These are phyloP conservation scores for Anastatica hierochuntica DNA, from an alignment of 345 rosid species.

Conservation along the genomic window DNA sequence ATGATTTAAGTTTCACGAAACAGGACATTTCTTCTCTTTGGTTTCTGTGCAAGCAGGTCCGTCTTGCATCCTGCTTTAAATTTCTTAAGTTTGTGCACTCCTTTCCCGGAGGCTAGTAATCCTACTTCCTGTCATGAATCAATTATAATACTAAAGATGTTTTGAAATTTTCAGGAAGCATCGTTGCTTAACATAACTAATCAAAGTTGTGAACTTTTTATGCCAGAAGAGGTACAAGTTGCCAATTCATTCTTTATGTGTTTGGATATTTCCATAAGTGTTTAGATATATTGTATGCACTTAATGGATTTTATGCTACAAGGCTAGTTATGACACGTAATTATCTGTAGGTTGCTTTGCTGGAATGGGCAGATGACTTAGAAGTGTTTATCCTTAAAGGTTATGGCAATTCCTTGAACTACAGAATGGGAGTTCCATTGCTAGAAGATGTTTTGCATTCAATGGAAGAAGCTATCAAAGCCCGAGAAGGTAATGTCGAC, in stretches of 20 bases:
- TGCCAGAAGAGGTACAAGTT: conserved; percentile 57
- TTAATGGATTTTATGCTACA: not conserved
- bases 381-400: conserved; percentile 77
- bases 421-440: conserved; percentile 83
- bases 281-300: too few species aligned
- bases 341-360: conserved; percentile 57
- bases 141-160: not conserved
- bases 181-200: conserved; percentile 70
- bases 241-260: not conserved
- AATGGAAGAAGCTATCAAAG: conserved; percentile 79
- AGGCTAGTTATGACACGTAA: conserved; percentile 10
- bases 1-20: conserved; percentile 54
- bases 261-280: not conserved
- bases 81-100: not conserved
- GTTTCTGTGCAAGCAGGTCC: conserved; percentile 93
- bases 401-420: conserved; percentile 74
- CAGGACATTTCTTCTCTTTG: conserved; percentile 80
- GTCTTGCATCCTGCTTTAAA: not conserved
- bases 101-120: not conserved
- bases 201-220: conserved; percentile 85
- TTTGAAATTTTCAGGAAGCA: conserved; percentile 52
- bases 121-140: not conserved
- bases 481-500: conserved; percentile 53
- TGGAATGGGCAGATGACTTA: conserved; percentile 95
- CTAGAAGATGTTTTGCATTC: conserved; percentile 75